phyloP scores from a whole-genome alignment of 169 alveolate species.

The Plasmodium billcollinsi region DNA sequence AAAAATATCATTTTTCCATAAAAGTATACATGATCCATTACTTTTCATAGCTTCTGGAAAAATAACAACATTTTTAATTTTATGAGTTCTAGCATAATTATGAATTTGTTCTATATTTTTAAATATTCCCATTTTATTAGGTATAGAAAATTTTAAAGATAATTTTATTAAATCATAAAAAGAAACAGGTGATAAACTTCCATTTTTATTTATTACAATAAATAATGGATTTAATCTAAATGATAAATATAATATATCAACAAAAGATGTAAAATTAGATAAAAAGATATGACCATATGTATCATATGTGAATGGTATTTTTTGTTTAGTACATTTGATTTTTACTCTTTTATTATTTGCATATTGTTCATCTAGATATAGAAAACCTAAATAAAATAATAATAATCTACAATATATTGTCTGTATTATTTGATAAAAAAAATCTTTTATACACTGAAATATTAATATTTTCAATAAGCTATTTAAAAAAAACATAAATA shows the following conservation, averaged over 20 bases:
- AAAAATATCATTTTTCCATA: slow-evolving; percentile 71
- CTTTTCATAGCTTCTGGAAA: slow-evolving; percentile 75
- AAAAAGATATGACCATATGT: slow-evolving; percentile 70
- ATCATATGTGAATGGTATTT: slow-evolving; percentile 55
- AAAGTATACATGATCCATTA: slow-evolving; percentile 54
- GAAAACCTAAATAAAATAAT: slow-evolving; percentile 51
- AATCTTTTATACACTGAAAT: slow-evolving; percentile 59
- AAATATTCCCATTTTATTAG: slow-evolving; percentile 45
- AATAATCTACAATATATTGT: slow-evolving; percentile 46
- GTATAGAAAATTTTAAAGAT: slow-evolving; percentile 62
- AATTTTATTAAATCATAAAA: slow-evolving; percentile 51
- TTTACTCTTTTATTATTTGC: slow-evolving; percentile 62
- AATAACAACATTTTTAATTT: slow-evolving; percentile 52
- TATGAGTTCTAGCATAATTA: slow-evolving; percentile 44
- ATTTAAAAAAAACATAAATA: slow-evolving; percentile 66
- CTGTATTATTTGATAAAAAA: slow-evolving; percentile 59
- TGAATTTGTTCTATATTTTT: slow-evolving; percentile 66
- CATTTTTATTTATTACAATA: slow-evolving; percentile 55
- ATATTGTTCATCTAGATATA: slow-evolving; percentile 64
- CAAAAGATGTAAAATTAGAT: slow-evolving; percentile 66
- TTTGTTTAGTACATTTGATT: slow-evolving; percentile 48
- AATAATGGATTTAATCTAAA: slow-evolving; percentile 60
- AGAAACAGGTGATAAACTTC: slow-evolving; percentile 45
- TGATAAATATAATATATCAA: slow-evolving; percentile 65
- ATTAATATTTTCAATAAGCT: slow-evolving; percentile 26